Conservation (phyloP, 2,329 filamentous ascomycete species). For the Cytospora chrysosperma region DNA sequence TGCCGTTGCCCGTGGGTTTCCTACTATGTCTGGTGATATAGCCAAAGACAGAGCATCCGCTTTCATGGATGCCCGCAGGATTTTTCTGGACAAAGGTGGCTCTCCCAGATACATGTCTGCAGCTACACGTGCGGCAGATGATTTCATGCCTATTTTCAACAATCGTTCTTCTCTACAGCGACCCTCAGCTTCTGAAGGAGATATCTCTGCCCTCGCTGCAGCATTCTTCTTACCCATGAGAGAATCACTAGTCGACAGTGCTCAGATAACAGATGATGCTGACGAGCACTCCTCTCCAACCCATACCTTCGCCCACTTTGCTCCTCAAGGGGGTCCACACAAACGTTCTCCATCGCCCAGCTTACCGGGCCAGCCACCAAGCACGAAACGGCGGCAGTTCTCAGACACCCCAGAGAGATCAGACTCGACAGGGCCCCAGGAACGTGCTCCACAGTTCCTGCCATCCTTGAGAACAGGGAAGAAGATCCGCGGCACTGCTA, state of each 20-base stretch:
- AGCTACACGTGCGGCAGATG: neutral
- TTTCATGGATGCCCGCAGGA: neutral
- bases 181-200: neutral
- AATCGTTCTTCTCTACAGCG: neutral
- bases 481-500: neutral
- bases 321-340: neutral
- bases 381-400: slow-evolving; percentile 3
- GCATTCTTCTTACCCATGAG: neutral
- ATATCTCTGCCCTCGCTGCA: neutral
- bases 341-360: slow-evolving; percentile 14
- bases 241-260: neutral
- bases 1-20: slow-evolving; percentile 1
- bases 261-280: neutral
- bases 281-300: neutral
- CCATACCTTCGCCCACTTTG: neutral
- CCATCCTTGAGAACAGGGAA: neutral
- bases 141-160: neutral
- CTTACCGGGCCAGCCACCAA: neutral
- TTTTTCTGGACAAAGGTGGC: neutral
- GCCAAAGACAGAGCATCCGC: neutral
- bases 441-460: neutral
- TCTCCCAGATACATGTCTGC: neutral
- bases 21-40: neutral
- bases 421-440: neutral
- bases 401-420: neutral